A percentile compares a stretch with the other conserved stretches of the same genome.
phyloP scores from a whole-genome alignment of 2,329 filamentous ascomycete genomes.

The Salinomyces thailandicus region DNA sequence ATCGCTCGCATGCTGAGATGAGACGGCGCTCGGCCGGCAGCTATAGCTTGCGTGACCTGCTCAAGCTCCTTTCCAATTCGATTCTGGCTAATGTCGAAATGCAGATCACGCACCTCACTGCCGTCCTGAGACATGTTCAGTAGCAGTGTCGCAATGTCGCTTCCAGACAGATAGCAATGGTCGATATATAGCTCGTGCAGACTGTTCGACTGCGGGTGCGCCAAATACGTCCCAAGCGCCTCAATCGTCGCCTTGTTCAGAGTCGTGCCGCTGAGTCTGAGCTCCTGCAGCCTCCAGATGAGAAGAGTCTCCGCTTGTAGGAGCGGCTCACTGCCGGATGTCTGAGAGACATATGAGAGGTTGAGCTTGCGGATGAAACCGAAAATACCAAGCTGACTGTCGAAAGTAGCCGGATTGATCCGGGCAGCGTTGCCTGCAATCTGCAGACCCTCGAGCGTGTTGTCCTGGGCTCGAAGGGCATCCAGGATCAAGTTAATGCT shows the following conservation, averaged over 20 bases:
- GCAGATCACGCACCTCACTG: conserved; percentile 43
- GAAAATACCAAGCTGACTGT: conserved; percentile 57
- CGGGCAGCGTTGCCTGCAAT: conserved; percentile 57
- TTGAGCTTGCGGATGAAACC: conserved; percentile 55
- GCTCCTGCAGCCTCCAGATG: conserved; percentile 56
- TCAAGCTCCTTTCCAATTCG: conserved; percentile 44
- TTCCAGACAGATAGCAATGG: conserved; percentile 55
- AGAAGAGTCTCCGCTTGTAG: conserved; percentile 55
- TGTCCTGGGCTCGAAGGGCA: conserved; percentile 53
- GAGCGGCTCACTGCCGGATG: conserved; percentile 53
- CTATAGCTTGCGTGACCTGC: conserved; percentile 43
- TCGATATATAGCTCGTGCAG: conserved; percentile 54
- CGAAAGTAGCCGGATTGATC: conserved; percentile 53
- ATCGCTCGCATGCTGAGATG: conserved; percentile 57
- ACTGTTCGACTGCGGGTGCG: conserved; percentile 41
- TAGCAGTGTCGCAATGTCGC: conserved; percentile 54
- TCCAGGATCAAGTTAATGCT: conserved; percentile 53
- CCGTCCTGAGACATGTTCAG: conserved; percentile 47
- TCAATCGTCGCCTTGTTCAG: conserved; percentile 55
- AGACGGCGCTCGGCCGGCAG: conserved; percentile 46
- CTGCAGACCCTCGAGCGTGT: conserved; percentile 56
- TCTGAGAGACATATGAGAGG: conserved; percentile 53
- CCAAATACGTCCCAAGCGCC: conserved; percentile 51
- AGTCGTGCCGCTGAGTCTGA: conserved; percentile 53
- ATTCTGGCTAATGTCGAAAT: conserved; percentile 57